Evolutionary conservation across 805 yeast genomes (phyloP), one percentile per base, ranked within the genome.

Genomic region (Jamesozyma rosinii): DNA sequence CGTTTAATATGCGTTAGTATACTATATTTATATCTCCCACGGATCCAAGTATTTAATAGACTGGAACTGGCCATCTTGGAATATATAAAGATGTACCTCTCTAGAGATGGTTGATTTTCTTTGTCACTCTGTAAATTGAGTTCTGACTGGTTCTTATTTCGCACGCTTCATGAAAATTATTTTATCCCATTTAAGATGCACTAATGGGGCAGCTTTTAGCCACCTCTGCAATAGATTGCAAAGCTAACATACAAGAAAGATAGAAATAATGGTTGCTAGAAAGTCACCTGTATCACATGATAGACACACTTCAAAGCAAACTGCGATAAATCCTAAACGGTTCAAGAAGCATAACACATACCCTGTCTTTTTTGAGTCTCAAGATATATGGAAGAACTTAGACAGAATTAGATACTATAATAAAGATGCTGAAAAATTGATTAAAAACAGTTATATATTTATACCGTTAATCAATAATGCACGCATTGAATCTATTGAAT

Each of bases 331-430:
- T 2, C 11, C 15, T 19, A 46, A 41, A 30, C 32, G 44, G 33
- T 37, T 29, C 26, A 41, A 38, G 24, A 38, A 19, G 15, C 29
- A 35, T 21, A 31, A 17, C 17, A 15, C 14, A 14, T 29, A 33
- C 21, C 18, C 21, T 3, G 45, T 43, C 13, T 15, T 4, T 14
- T 45, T 43, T 33, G 55, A 51, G 35, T 41, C 52, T 1, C 58
- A 56, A 30, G 59, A 55, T 41, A 42, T 58, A 6, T 55, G 59
- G 59, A 47, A 51, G 33, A 54, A 44, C 17, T 37, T 58, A 17
- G 57, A 56, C 34, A 45, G 44, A 33, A 48, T 58, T 37, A 50
- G 54, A 22, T 43, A 48, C 9, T 41, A 22, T 3, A 29, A 44
- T 32, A 26, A 36, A 18, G 24, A 40, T 21, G 43, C 53, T 1